Percentiles rank a stretch among this genome's conserved stretches.
These are phyloP conservation scores for Cardamine occulta DNA, from an alignment of 345 rosid genomes.

Conservation along the genomic window DNA sequence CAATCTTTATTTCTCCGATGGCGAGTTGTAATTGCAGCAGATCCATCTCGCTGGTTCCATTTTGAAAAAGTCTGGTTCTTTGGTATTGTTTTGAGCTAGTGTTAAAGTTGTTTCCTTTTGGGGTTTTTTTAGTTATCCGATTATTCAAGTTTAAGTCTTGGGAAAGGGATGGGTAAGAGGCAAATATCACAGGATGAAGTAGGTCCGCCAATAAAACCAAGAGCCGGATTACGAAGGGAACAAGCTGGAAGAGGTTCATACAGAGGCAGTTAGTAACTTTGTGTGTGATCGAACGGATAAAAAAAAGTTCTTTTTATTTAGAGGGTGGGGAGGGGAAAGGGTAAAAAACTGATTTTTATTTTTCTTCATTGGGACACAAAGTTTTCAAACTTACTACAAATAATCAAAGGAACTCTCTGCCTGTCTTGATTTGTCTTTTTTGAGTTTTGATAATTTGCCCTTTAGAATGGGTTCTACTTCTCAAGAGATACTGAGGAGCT, in stretches of 20 bases:
- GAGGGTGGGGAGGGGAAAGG: conserved; percentile 27
- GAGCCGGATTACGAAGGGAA: conserved; percentile 84
- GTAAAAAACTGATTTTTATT: conserved; percentile 2
- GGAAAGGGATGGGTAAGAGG: conserved; percentile 79
- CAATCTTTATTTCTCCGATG: conserved; percentile 13
- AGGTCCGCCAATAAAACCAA: conserved; percentile 84
- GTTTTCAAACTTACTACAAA: conserved; percentile 27
- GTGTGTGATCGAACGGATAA: conserved; percentile 9
- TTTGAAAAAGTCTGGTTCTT: conserved; percentile 12
- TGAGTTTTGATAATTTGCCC: conserved; percentile 16
- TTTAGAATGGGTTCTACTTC: conserved; percentile 61
- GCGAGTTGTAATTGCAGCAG: conserved; percentile 32
- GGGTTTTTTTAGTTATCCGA: conserved; percentile 3
- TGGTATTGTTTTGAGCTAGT: conserved; percentile 31
- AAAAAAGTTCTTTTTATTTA: background rate
- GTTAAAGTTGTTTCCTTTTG: conserved; percentile 22
- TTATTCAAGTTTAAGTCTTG: background rate
- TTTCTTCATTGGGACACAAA: background rate
- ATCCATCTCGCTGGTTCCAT: conserved; percentile 38
- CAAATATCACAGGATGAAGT: conserved; percentile 73
- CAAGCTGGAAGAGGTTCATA: conserved; percentile 99
- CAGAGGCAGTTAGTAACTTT: conserved; percentile 77
- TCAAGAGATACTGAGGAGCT: conserved; percentile 63
- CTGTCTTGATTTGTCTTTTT: conserved; percentile 37
- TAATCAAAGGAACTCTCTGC: conserved; percentile 29